Evolutionary conservation across 176 grass and related monocot species (phyloP), one percentile per base, ranked within the genome.

Genomic region (Oryza meridionalis): DNA sequence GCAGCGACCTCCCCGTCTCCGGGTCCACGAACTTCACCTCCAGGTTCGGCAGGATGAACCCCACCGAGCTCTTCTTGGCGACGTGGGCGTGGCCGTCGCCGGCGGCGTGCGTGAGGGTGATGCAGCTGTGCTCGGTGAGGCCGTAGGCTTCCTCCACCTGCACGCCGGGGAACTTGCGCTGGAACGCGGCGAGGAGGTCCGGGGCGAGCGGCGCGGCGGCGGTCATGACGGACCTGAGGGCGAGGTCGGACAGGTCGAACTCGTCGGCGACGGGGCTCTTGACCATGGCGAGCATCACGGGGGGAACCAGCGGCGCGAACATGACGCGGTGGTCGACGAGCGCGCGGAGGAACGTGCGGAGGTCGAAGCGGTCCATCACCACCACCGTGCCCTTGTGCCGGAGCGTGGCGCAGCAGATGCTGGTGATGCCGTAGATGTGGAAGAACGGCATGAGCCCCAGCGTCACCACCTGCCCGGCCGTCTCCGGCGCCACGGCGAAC

Each of bases 341-440:
- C 12, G 92, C 88, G 49, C 51, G 45, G 7, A 94, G 84, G 76
- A 97, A 94, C 12, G 81, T 61, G 55, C 86, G 67, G 29, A 92
- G 84, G 42, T 97, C 95, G 76, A 94, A 97, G 3, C 94, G 83
- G 63, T 90, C 88, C 92, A 97, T 97, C 25, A 94, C 92, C 26
- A 97, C 94, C 46, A 97, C 95, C 72, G 86, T 97, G 27, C 95
- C 95, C 86, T 92, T 97, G 84, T 81, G 86, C 75, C 92, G 84
- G n/a, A 97, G 84, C 35, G 90, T 90, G 5, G 90, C 31, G 76
- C 92, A 94, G 89, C 90, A 92, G 67, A 97, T 97, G 78, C 92
- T 86, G 11, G 92, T 92, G 86, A 94, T 92, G 70, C 92, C 94
- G 81, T 97, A 97, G 88, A 94, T 97, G 86, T 97, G 95, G 92